Conservation (phyloP, 768 basidiomycete species). For the Lactarius deliciosus region DNA sequence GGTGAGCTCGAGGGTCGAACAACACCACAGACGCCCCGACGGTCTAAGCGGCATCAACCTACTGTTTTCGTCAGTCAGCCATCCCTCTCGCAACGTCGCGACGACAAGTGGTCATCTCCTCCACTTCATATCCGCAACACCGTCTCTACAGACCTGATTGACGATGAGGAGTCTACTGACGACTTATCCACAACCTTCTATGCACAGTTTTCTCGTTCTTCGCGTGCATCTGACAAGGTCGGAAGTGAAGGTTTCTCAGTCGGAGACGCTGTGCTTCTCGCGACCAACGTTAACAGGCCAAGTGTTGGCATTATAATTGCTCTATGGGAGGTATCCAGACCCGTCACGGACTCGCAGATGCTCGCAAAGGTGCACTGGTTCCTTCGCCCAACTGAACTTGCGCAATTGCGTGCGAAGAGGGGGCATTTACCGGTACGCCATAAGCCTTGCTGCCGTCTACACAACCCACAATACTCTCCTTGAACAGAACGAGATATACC, state of each 20-base stretch:
- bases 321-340: slow-evolving; percentile 58
- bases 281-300: slow-evolving; percentile 45
- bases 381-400: slow-evolving; percentile 61
- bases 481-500: slow-evolving; percentile 78
- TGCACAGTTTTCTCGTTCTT: slow-evolving; percentile 14
- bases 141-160: slow-evolving; percentile 25
- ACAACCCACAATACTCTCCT: slow-evolving; percentile 8
- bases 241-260: slow-evolving; percentile 37
- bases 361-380: slow-evolving; percentile 76
- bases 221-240: slow-evolving; percentile 4
- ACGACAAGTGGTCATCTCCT: slow-evolving; percentile 23
- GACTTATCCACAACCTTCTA: slow-evolving; percentile 23
- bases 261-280: slow-evolving; percentile 68
- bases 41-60: slow-evolving; percentile 29
- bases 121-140: slow-evolving; percentile 25
- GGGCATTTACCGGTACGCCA: slow-evolving; percentile 55
- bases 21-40: slow-evolving; percentile 25
- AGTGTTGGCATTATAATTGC: slow-evolving; percentile 70
- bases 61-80: slow-evolving; percentile 14
- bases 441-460: slow-evolving; percentile 1
- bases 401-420: slow-evolving; percentile 57
- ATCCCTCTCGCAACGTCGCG: background rate
- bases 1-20: background rate
- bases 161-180: slow-evolving; percentile 21
- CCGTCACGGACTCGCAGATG: slow-evolving; percentile 43